Base-by-base conservation (phyloP, 352 stramenopile species). In the Pythium phragmiticola region DNA sequence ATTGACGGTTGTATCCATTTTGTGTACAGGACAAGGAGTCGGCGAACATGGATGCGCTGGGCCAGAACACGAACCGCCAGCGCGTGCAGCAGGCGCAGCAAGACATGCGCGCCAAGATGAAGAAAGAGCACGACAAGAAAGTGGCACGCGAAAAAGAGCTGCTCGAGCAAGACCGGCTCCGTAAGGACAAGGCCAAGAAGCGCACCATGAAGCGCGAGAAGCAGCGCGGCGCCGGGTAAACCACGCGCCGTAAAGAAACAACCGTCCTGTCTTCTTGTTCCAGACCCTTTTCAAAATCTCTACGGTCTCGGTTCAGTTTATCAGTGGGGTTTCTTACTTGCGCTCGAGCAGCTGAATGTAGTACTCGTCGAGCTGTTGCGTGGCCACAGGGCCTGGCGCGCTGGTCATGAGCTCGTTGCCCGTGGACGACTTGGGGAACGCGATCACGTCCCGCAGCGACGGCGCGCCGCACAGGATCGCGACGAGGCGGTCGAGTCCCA, bases 371-470 rank as follows among this genome's bases (percentile, higher is more conserved):
- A 94, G 75, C 60, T 92, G 86, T 51, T 87, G 71, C 14, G 73
- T 68, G 37, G 86, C 67, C 59, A 92, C 86, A 0, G 78, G 69
- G 0, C 86, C 82, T 1, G 89, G 89, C 1, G 87, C 77, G 30
- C 78, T 90, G 0, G 87, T 96, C 78, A 97, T 91, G 37, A 93
- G 78, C 62, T 97, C 89, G 43, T 94, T 89, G 28, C 89, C 90
- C 8, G 83, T 92, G 4, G 87, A 80, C 8, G 88, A 94, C 71
- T 97, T 97, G 0, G 90, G 90, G 66, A 97, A 97, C 34, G 90
- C 88, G 49, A 97, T 96, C 45, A 97, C 90, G 47, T 96, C 89
- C 9, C 88, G 85, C 42, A 97, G 76, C 55, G 80, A 90, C 17
- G 75, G 72, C 4, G 83, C 80, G 30, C 83, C 84, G 46, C 84